Evolutionary conservation across 176 grass and related monocot species (phyloP).

Genomic region (Aegilops bicornis): DNA sequence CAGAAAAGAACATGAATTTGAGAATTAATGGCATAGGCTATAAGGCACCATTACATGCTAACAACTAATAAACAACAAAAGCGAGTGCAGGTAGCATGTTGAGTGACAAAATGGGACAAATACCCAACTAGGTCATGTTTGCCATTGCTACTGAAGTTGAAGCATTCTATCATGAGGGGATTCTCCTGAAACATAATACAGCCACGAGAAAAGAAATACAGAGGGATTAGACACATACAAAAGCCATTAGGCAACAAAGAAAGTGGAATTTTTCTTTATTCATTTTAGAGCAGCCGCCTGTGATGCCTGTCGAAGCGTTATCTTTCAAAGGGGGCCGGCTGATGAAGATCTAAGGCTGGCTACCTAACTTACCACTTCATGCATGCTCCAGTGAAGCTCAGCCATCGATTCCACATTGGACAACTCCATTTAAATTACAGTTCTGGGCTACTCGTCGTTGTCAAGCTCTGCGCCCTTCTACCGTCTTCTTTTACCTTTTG

Average conservation of each 20-base stretch:
- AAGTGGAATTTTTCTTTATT: neutral
- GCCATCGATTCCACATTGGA: neutral
- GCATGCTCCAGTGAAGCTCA: neutral
- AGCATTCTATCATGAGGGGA: conserved; percentile 88
- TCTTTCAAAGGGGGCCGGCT: neutral
- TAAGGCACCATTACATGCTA: conserved; percentile 33
- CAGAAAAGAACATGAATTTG: conserved; percentile 53
- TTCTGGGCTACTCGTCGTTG: neutral
- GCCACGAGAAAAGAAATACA: neutral
- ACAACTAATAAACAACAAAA: conserved; percentile 3
- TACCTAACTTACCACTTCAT: neutral
- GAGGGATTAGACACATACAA: conserved; percentile 11
- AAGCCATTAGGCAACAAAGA: conserved; percentile 30
- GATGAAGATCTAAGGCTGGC: neutral
- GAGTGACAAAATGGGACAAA: conserved; percentile 28
- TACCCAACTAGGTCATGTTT: conserved; percentile 99
- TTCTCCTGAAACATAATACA: conserved; percentile 85
- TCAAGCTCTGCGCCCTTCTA: neutral
- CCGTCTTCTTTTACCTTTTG: neutral
- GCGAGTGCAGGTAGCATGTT: neutral
- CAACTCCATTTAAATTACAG: neutral
- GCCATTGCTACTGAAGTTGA: conserved; percentile 89
- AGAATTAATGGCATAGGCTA: conserved; percentile 33
- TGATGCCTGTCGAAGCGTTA: neutral
- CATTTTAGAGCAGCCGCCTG: neutral